Conservation (phyloP, 2,329 filamentous ascomycete genomes). For the Xylariaceae sp. region DNA sequence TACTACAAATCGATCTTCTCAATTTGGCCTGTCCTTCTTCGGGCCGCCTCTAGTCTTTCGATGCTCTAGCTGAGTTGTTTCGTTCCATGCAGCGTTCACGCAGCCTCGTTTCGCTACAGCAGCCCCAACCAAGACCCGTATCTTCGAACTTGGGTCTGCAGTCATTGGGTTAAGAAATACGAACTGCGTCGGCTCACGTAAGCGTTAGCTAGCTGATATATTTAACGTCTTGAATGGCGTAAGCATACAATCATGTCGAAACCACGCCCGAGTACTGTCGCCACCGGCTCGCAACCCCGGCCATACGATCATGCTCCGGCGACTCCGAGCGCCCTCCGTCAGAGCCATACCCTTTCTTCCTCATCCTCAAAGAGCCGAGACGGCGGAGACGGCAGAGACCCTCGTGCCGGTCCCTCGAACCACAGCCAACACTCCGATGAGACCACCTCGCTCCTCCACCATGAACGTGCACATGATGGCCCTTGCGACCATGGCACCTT, state of each 20-base stretch:
- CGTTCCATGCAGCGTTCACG: too few species aligned
- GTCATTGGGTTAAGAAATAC: background rate
- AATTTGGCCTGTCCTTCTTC: too few species aligned
- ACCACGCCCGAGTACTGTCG: conserved; percentile 19
- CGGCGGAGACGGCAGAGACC: background rate
- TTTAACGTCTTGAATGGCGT: background rate
- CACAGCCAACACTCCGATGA: conserved; percentile 44
- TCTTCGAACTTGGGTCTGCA: too few species aligned
- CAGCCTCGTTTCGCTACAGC: too few species aligned
- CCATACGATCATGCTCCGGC: conserved; percentile 33
- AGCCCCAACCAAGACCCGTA: too few species aligned
- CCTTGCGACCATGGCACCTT: conserved; percentile 75
- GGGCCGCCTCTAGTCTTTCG: too few species aligned
- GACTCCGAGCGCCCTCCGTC: conserved; percentile 37
- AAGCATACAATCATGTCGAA: conserved; percentile 20
- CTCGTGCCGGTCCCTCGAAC: conserved; percentile 6
- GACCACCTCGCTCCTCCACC: conserved; percentile 51
- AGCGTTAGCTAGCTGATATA: background rate
- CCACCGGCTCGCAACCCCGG: conserved; percentile 19
- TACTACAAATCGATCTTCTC: too few species aligned
- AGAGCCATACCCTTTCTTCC: conserved; percentile 35
- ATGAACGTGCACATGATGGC: conserved; percentile 47
- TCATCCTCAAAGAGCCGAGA: conserved; percentile 22
- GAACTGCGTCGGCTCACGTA: background rate
- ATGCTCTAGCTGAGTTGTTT: too few species aligned